These are phyloP conservation scores for Lotus japonicus DNA, from an alignment of 306 rosid species.

Conservation along the genomic window DNA sequence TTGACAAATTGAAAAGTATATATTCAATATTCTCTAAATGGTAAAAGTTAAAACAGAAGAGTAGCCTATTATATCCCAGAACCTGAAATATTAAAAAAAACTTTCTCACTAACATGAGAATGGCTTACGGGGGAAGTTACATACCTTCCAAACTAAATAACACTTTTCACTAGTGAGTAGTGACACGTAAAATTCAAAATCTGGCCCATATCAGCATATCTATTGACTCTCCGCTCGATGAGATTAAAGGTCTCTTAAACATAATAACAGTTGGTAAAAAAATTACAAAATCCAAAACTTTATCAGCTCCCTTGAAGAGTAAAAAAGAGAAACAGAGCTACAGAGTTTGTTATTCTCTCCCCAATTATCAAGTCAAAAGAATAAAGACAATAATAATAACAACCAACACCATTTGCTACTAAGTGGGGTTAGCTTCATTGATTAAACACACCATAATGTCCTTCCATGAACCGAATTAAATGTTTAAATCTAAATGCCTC, in stretches of 20 bases:
- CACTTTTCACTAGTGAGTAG: conserved; percentile 1
- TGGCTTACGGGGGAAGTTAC: background rate
- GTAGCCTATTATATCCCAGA: background rate
- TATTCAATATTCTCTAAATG: conserved; percentile 8
- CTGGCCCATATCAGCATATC: background rate
- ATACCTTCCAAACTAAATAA: background rate
- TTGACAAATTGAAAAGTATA: background rate
- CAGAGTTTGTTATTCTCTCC: background rate
- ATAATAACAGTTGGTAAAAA: background rate
- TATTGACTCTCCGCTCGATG: conserved; percentile 8
- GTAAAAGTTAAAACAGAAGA: background rate
- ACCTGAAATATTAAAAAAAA: background rate
- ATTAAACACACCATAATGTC: too few relatives aligned
- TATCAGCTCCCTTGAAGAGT: background rate
- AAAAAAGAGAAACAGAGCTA: background rate
- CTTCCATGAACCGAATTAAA: too few relatives aligned
- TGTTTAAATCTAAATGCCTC: too few relatives aligned
- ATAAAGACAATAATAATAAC: background rate
- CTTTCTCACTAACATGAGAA: background rate
- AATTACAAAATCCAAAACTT: background rate
- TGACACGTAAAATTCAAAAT: background rate
- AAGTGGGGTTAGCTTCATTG: too few relatives aligned
- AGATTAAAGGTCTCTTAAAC: background rate
- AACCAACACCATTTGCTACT: too few relatives aligned
- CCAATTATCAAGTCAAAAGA: background rate